Evolutionary conservation across 106 monocot genomes (phyloP).

Genomic region (Iris macrosiphon): DNA sequence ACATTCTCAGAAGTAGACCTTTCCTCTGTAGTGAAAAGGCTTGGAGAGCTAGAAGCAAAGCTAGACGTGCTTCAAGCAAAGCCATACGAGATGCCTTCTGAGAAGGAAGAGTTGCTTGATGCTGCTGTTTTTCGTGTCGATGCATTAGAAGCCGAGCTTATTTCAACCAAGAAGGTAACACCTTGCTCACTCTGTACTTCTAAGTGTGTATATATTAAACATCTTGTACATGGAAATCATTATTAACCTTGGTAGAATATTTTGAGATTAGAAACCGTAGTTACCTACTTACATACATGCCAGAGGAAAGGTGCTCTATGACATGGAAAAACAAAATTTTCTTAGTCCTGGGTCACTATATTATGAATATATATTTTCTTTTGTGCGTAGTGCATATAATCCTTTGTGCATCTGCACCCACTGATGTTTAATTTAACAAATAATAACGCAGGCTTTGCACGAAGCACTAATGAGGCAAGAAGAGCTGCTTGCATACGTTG

Average conservation of each 20-base stretch:
- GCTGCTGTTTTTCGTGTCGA: conserved; percentile 81
- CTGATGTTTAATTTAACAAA: too few species aligned
- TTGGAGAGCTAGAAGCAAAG: conserved; percentile 23
- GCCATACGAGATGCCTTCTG: conserved; percentile 74
- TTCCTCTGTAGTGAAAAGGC: conserved; percentile 23
- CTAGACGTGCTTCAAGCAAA: conserved; percentile 53
- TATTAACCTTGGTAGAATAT: too few species aligned
- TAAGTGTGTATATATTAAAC: too few species aligned
- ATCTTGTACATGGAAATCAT: not conserved
- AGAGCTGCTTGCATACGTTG: conserved; percentile 23
- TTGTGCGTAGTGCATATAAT: too few species aligned
- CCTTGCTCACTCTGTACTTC: not conserved
- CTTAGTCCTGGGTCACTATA: too few species aligned
- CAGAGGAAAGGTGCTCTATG: not conserved
- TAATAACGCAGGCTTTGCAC: conserved; percentile 9
- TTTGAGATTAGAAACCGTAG: too few species aligned
- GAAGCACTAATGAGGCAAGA: conserved; percentile 20
- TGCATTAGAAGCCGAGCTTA: conserved; percentile 93
- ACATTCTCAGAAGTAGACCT: conserved; percentile 10
- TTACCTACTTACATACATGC: too few species aligned
- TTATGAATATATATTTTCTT: too few species aligned
- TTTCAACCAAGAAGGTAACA: conserved; percentile 78
- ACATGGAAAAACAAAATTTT: conserved; percentile 9
- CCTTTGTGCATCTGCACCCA: too few species aligned
- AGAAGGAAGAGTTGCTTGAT: conserved; percentile 91